Evolutionary conservation across 805 yeast genomes (phyloP).

Genomic region (Sugiyamaella qingdaonensis): DNA sequence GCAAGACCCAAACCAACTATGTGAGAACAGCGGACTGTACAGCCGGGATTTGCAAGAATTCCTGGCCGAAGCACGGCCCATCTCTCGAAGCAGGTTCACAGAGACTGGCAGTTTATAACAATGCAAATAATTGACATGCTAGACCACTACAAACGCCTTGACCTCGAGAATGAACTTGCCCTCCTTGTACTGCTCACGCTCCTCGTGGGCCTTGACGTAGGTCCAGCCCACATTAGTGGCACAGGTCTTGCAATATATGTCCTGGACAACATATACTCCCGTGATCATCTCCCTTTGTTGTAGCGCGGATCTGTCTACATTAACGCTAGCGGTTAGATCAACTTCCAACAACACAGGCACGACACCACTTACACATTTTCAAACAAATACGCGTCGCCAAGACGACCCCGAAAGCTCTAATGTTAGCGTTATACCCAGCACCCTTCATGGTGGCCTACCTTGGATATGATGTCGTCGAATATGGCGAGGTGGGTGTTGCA

Average conservation of each 20-base stretch:
- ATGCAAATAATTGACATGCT: neutral
- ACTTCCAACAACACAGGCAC: neutral
- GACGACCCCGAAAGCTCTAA: slow-evolving; percentile 47
- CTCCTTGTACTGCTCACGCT: slow-evolving; percentile 53
- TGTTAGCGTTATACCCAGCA: neutral
- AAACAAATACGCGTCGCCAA: slow-evolving; percentile 57
- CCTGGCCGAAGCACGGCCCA: slow-evolving; percentile 9
- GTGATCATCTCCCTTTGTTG: slow-evolving; percentile 53
- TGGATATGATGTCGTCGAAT: slow-evolving; percentile 36
- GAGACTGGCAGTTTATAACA: slow-evolving; percentile 16
- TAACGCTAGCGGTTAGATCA: slow-evolving; percentile 32
- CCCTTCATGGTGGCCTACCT: slow-evolving; percentile 22
- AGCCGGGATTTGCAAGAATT: neutral
- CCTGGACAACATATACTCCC: slow-evolving; percentile 55
- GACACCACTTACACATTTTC: slow-evolving; percentile 36
- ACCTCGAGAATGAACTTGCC: slow-evolving; percentile 55
- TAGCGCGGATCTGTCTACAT: slow-evolving; percentile 36
- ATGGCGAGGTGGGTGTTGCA: slow-evolving; percentile 43
- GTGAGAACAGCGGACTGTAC: neutral
- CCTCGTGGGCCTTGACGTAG: slow-evolving; percentile 46
- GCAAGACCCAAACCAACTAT: neutral
- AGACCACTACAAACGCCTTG: slow-evolving; percentile 24
- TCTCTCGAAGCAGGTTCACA: slow-evolving; percentile 15
- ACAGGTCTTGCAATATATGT: slow-evolving; percentile 55
- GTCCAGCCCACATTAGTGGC: slow-evolving; percentile 57